Conservation (phyloP, 176 grass and related monocot genomes). For the Ensete ventricosum region DNA sequence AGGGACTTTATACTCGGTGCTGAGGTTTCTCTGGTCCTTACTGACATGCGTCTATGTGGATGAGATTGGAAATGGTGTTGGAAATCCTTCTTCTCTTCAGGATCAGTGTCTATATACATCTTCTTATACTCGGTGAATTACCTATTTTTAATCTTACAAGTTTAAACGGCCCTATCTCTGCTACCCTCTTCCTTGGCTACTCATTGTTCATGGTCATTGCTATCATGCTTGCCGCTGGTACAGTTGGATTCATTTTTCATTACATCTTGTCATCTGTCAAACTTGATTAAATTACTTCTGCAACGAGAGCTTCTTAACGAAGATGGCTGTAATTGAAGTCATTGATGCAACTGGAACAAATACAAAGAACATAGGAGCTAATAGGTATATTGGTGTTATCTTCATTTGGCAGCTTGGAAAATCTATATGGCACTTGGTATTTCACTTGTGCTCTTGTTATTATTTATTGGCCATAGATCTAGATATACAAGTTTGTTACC, state of each 20-base stretch:
- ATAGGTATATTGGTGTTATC: neutral
- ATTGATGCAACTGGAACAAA: no score
- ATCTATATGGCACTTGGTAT: neutral
- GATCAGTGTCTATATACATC: constrained; percentile 48
- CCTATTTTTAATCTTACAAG: constrained; percentile 58
- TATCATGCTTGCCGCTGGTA: constrained; percentile 64
- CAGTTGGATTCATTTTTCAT: constrained; percentile 45
- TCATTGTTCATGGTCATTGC: constrained; percentile 62
- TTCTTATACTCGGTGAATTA: constrained; percentile 49
- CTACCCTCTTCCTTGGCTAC: constrained; percentile 53
- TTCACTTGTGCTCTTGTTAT: neutral
- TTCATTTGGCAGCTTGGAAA: neutral
- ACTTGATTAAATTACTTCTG: constrained; percentile 36
- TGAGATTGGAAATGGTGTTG: constrained; percentile 76
- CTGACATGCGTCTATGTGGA: constrained; percentile 42
- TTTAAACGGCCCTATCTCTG: constrained; percentile 51
- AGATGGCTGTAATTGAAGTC: no score
- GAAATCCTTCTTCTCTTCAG: constrained; percentile 62
- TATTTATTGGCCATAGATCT: neutral
- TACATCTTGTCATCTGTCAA: constrained; percentile 67
- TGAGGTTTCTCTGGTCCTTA: constrained; percentile 49
- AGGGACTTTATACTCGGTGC: constrained; percentile 35
- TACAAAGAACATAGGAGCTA: no score
- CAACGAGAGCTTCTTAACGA: neutral
- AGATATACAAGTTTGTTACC: neutral